Evolutionary conservation across 345 rosid genomes (phyloP), one percentile per base, ranked within the genome.

Genomic region (Limnanthes douglasii): DNA sequence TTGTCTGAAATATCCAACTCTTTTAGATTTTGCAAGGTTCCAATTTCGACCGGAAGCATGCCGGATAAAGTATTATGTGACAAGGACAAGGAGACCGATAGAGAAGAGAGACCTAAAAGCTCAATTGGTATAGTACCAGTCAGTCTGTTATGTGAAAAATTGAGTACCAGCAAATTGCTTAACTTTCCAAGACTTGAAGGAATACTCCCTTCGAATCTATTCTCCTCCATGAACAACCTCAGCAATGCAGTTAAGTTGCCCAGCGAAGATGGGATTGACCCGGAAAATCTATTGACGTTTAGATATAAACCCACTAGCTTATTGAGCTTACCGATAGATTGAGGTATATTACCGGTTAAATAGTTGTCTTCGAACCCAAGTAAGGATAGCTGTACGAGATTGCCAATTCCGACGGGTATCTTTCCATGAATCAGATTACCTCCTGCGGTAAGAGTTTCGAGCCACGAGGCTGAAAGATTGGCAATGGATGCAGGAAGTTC

Each of bases 91-190:
- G 41, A 35, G 11, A 46, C 33, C 45, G 60, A 48, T 21, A 60
- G 27, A 31, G 60, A 34, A 42, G n/a, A n/a, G n/a, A 52, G 57
- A 16, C 41, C 41, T 6, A 53, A 1, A 21, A 56, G 29, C 23
- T 65, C 25, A 40, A 13, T 41, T 11, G 64, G 64, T 43, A 60
- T 40, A 45, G 38, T 40, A 27, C 72, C 67, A 17, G 2, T 57
- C 3, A 60, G 60, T 19, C 37, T 29, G 53, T 66, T 60, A n/a
- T 34, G 31, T 18, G 64, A 56, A 10, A 60, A 18, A 22, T 45
- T 33, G 4, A 66, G 29, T 21, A 11, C 18, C 27, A 10, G 29
- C 32, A 65, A 50, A 0, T 37, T 45, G 2, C 26, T 13, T 10
- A 47, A 56, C 11, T 45, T 48, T 11, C 64, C 61, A 9, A 53